Conservation (phyloP, 2,329 filamentous ascomycete species). For the Colletotrichum tropicicola region DNA sequence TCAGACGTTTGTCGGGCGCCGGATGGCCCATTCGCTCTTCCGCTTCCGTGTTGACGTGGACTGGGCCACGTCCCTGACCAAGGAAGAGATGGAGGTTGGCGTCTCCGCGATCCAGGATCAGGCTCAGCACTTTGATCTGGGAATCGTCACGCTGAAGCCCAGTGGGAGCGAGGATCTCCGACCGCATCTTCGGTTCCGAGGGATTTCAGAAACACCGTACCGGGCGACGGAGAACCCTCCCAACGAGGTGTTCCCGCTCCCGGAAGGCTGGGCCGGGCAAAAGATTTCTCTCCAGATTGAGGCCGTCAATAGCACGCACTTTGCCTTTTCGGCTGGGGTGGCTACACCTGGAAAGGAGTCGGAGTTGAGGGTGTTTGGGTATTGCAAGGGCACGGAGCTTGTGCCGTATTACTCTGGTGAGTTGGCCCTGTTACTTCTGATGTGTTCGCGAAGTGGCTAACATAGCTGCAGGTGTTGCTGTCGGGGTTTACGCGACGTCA, state of each 20-base stretch:
- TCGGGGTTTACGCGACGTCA: constrained; percentile 23
- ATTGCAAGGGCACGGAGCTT: constrained; percentile 27
- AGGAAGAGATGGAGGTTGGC: constrained; percentile 57
- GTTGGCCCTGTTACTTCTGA: not conserved
- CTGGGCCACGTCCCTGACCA: constrained; percentile 44
- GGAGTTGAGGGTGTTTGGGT: constrained; percentile 15
- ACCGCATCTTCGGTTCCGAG: constrained; percentile 31
- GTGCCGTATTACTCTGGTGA: constrained; percentile 32
- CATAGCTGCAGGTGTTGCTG: not conserved
- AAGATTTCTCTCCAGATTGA: constrained; percentile 24
- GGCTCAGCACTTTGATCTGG: constrained; percentile 60
- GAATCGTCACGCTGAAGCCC: constrained; percentile 44
- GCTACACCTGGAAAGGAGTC: not conserved
- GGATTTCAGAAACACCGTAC: constrained; percentile 27
- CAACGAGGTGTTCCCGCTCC: constrained; percentile 4
- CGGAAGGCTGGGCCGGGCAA: constrained; percentile 9
- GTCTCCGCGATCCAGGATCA: constrained; percentile 62
- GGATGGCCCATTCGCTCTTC: constrained; percentile 65
- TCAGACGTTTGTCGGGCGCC: constrained; percentile 58
- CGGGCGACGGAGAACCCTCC: constrained; percentile 4
- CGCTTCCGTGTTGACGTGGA: constrained; percentile 56
- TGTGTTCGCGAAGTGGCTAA: constrained; percentile 30
- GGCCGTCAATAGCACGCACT: constrained; percentile 26
- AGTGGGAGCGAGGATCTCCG: not conserved
- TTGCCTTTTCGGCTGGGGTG: constrained; percentile 19